Percentiles rank a stretch among this genome's conserved stretches.
phyloP scores from a whole-genome alignment of 2,329 filamentous ascomycete species.

The Botrytis elliptica region DNA sequence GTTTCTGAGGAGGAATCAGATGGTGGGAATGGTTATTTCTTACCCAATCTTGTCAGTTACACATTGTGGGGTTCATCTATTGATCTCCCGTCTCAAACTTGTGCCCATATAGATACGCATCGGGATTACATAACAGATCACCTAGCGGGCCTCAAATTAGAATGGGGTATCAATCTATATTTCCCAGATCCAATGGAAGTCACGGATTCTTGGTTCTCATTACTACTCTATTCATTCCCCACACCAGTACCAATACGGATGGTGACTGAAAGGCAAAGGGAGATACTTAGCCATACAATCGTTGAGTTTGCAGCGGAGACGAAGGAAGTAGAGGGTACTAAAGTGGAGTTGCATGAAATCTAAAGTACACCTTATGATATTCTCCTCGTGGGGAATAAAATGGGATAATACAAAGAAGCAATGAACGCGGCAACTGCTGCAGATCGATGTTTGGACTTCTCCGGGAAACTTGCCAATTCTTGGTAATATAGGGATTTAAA shows the following conservation, averaged over 20 bases:
- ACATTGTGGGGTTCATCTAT: conserved; percentile 47
- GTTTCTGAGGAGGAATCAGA: conserved; percentile 38
- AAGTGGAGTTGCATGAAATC: conserved; percentile 44
- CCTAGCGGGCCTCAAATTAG: conserved; percentile 40
- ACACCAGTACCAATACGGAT: conserved; percentile 44
- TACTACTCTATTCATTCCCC: conserved; percentile 41
- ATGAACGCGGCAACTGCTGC: conserved; percentile 23
- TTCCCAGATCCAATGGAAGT: conserved; percentile 30
- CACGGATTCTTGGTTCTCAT: conserved; percentile 43
- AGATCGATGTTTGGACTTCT: not conserved
- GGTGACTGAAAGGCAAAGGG: conserved; percentile 39
- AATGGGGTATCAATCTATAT: conserved; percentile 45
- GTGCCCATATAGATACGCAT: conserved; percentile 34
- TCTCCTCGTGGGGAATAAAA: conserved; percentile 41
- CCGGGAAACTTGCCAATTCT: not conserved
- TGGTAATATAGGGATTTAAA: not conserved
- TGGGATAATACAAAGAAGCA: conserved; percentile 45
- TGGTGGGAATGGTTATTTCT: not conserved
- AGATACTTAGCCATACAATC: conserved; percentile 45
- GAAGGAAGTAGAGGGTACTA: conserved; percentile 41
- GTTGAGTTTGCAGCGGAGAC: conserved; percentile 42
- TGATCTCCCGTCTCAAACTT: conserved; percentile 35
- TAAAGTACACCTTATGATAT: conserved; percentile 48
- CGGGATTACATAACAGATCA: conserved; percentile 42
- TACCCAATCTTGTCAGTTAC: conserved; percentile 39